Evolutionary conservation across 192 early-diverging fungal genomes (phyloP).

Genomic region (Podila epicladia): DNA sequence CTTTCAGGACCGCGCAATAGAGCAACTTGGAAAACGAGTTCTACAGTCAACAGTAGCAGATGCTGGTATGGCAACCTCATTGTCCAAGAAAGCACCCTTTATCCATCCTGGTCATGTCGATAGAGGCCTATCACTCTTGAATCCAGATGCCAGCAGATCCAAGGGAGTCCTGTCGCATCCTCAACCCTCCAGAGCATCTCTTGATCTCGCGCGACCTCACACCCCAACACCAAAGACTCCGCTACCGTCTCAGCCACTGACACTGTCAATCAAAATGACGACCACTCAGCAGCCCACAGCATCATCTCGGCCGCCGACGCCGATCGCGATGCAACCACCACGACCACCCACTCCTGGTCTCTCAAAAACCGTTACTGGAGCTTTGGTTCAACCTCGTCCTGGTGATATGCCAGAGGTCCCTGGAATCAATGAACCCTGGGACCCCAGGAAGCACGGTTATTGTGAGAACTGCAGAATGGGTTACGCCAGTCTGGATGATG

Average conservation of each 20-base stretch:
- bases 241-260: background rate
- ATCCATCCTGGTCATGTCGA: conserved; percentile 8
- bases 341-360: background rate
- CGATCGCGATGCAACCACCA: background rate
- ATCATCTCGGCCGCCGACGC: background rate
- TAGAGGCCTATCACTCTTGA: background rate
- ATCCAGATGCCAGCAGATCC: background rate
- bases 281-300: too few relatives aligned
- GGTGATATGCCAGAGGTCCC: background rate
- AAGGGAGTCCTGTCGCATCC: background rate
- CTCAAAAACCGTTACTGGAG: background rate
- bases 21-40: conserved; percentile 32
- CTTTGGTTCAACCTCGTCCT: background rate
- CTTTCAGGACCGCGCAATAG: conserved; percentile 12
- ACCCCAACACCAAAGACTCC: too few relatives aligned
- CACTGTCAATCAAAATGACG: too few relatives aligned
- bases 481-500: conserved; percentile 18
- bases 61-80: background rate
- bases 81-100: conserved; percentile 14
- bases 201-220: background rate
- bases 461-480: conserved; percentile 31
- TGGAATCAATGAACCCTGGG: background rate
- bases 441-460: conserved; percentile 16
- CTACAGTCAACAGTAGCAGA: conserved; percentile 21
- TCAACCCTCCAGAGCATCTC: background rate